These are phyloP conservation scores for Linaria vulgaris DNA, from an alignment of 257 asterid genomes.

Conservation along the genomic window DNA sequence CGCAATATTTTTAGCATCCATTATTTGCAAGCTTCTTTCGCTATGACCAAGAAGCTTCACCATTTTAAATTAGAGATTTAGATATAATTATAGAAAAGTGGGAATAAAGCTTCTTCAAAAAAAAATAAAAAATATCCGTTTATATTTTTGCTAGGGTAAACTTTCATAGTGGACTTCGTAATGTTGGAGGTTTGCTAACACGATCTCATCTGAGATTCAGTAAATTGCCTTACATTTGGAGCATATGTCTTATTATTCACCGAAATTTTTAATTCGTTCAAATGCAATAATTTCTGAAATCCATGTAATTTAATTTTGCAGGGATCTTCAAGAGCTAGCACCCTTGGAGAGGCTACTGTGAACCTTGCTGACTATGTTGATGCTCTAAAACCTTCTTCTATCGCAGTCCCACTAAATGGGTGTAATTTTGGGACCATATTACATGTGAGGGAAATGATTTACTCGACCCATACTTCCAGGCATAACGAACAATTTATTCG, in stretches of 20 bases:
- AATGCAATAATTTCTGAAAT: conserved; percentile 6
- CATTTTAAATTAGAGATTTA: too few species aligned
- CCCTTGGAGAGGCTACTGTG: conserved; percentile 85
- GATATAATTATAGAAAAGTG: too few species aligned
- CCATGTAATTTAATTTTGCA: conserved; percentile 35
- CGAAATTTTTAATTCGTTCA: neutral
- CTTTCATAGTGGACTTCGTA: neutral
- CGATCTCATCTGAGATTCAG: conserved; percentile 3
- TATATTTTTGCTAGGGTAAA: neutral
- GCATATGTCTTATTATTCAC: conserved; percentile 8
- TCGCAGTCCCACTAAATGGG: conserved; percentile 81
- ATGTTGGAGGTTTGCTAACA: conserved; percentile 8
- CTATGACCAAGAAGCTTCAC: too few species aligned
- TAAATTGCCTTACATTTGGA: conserved; percentile 11
- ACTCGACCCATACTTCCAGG: conserved; percentile 2
- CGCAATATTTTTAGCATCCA: too few species aligned
- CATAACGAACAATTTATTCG: neutral
- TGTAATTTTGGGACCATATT: conserved; percentile 76
- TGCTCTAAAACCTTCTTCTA: conserved; percentile 72
- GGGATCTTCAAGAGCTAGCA: conserved; percentile 95
- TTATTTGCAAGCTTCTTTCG: too few species aligned
- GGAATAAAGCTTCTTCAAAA: neutral
- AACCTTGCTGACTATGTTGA: conserved; percentile 93
- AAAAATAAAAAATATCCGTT: neutral
- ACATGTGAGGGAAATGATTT: conserved; percentile 58